A percentile compares a stretch with the other conserved stretches of the same genome.
Conservation (phyloP, 345 rosid species). For the Firmiana major region DNA sequence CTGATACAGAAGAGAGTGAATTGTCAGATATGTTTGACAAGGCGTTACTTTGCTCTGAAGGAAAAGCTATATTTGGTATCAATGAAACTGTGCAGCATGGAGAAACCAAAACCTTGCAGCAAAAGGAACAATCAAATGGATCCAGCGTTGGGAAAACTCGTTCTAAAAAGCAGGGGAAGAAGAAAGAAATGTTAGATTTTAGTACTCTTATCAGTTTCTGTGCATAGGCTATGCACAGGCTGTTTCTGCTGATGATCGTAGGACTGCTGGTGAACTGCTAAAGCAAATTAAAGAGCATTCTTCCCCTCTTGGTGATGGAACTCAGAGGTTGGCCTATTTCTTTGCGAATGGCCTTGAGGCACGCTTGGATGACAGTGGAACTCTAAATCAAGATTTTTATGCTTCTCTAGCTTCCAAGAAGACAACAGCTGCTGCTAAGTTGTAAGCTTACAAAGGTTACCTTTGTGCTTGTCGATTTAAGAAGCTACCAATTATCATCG, state of each 20-base stretch:
- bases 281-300: slow-evolving; percentile 71
- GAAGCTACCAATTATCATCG: slow-evolving; percentile 50
- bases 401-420: slow-evolving; percentile 29
- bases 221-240: slow-evolving; percentile 90
- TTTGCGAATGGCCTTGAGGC: slow-evolving; percentile 83
- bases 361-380: slow-evolving; percentile 50
- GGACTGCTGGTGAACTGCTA: slow-evolving; percentile 69
- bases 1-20: slow-evolving; percentile 40
- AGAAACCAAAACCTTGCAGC: slow-evolving; percentile 20
- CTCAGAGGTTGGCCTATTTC: slow-evolving; percentile 78
- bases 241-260: slow-evolving; percentile 46
- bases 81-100: background rate
- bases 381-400: slow-evolving; percentile 31
- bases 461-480: slow-evolving; percentile 54
- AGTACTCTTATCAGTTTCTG: slow-evolving; percentile 58
- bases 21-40: slow-evolving; percentile 72
- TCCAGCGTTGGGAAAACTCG: slow-evolving; percentile 37
- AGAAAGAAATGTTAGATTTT: slow-evolving; percentile 62
- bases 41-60: slow-evolving; percentile 45
- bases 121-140: slow-evolving; percentile 27
- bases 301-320: slow-evolving; percentile 63
- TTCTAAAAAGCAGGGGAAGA: slow-evolving; percentile 31
- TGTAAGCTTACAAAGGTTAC: slow-evolving; percentile 51
- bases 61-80: slow-evolving; percentile 2
- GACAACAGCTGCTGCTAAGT: slow-evolving; percentile 53